phyloP scores from a whole-genome alignment of 2,329 filamentous ascomycete genomes.

The Macrophomina tecta region DNA sequence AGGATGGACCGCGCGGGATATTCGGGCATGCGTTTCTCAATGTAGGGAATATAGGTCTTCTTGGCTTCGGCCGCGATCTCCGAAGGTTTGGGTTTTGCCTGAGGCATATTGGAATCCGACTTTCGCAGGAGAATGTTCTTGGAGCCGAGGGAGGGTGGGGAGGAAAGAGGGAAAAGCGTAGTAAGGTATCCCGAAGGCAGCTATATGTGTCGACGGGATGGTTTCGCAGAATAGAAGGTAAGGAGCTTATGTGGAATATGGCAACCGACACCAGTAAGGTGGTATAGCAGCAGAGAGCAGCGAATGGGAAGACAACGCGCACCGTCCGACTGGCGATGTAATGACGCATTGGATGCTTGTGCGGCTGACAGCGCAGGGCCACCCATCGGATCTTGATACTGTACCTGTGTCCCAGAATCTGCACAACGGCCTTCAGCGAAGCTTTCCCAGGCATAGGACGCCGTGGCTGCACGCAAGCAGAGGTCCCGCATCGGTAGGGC shows the following conservation, averaged over 20 bases:
- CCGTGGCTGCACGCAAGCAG: conserved; percentile 16
- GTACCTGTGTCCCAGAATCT: conserved; percentile 25
- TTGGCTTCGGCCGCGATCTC: conserved; percentile 78
- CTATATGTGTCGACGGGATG: conserved; percentile 20
- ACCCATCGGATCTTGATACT: conserved; percentile 27
- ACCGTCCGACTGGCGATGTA: conserved; percentile 21
- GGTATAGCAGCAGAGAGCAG: conserved; percentile 27
- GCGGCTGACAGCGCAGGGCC: conserved; percentile 13
- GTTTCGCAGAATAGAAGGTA: conserved; percentile 25
- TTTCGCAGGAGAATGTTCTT: neutral
- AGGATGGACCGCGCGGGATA: conserved; percentile 66
- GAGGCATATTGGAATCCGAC: conserved; percentile 55
- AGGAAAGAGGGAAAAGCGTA: neutral
- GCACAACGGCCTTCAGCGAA: conserved; percentile 23
- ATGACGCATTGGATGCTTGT: conserved; percentile 21
- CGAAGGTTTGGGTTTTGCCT: conserved; percentile 66
- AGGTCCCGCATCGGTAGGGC: conserved; percentile 2
- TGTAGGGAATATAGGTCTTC: conserved; percentile 69
- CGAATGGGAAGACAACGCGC: conserved; percentile 29
- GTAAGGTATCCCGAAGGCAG: conserved; percentile 3
- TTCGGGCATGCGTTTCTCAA: conserved; percentile 62
- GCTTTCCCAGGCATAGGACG: conserved; percentile 4
- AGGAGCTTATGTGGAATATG: conserved; percentile 23
- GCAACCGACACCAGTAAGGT: conserved; percentile 22
- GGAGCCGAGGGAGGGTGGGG: neutral